Evolutionary conservation across 2,329 filamentous ascomycete genomes (phyloP), one percentile per base, ranked within the genome.

Genomic region (Seiridium unicorne): DNA sequence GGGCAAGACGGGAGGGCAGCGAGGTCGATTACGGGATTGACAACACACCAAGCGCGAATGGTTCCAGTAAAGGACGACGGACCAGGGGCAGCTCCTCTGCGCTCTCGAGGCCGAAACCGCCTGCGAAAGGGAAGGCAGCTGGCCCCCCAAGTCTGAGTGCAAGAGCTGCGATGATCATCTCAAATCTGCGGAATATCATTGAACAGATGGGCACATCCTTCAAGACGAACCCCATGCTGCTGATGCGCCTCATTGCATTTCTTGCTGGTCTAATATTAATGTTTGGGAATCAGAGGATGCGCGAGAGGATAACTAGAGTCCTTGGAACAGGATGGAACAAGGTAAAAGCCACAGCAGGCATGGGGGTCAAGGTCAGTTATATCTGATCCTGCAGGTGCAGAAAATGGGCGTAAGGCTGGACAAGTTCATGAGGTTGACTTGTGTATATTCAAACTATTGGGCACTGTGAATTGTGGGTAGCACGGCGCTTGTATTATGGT

Each of bases 361-460:
- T 98, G 94, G 95, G 94, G 2, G 91, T 96, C 64, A 98, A 97
- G 79, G 93, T 98, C 70, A 96, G 91, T 73, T 98, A 98, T 77
- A 96, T 99, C 62, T 98, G 76, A 81, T 64, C 46, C 34, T 51
- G 36, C n/a, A 49, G 26, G 18, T 26, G 18, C 18, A 26, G 18
- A 26, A 26, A 26, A 26, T 26, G 18, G 18, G 18, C 18, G 18
- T 26, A 26, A 26, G 18, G 18, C 18, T 26, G 18, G 18, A 26
- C 18, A n/a, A 48, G 18, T 48, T 7, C 8, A 48, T 2, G 46
- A 48, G 46, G 6, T 10, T 8, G 3, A 10, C 8, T 48, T 48
- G 8, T 42, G 38, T 42, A 13, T 42, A 42, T 42, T 42, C 13
- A 42, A 8, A 8, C 7, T 13, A 42, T 42, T 42, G 38, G 38